Evolutionary conservation across 164 flowering plant species (phyloP).

Genomic region (Chloranthus sessilifolius): DNA sequence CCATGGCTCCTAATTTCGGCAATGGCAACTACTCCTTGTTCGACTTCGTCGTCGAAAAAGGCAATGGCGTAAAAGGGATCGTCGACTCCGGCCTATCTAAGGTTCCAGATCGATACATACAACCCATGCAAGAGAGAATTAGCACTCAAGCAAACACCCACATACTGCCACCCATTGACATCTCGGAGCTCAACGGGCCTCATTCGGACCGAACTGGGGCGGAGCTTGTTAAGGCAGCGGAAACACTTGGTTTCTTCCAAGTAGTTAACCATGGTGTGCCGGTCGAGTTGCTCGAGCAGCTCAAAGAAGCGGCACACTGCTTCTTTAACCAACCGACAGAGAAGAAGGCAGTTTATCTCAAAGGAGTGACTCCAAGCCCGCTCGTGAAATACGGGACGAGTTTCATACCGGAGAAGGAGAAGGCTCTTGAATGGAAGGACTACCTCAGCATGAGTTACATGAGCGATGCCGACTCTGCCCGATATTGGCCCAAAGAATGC

Average conservation of each 20-base stretch:
- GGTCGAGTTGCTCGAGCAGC: slow-evolving; percentile 27
- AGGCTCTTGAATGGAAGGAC: slow-evolving; percentile 47
- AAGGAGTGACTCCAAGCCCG: slow-evolving; percentile 27
- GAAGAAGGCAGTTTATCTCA: slow-evolving; percentile 28
- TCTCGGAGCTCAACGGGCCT: slow-evolving; percentile 29
- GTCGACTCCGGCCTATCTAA: slow-evolving; percentile 24
- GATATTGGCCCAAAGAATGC: slow-evolving; percentile 36
- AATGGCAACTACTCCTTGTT: slow-evolving; percentile 18
- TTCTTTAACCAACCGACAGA: slow-evolving; percentile 30
- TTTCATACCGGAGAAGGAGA: slow-evolving; percentile 42
- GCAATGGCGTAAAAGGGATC: slow-evolving; percentile 42
- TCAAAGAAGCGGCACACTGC: slow-evolving; percentile 25
- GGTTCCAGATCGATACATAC: slow-evolving; percentile 30
- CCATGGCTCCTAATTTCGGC: slow-evolving; percentile 21
- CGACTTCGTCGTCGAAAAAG: slow-evolving; percentile 31
- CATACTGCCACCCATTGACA: slow-evolving; percentile 21
- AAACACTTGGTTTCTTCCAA: too few species aligned
- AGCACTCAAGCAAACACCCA: slow-evolving; percentile 1
- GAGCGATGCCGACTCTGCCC: slow-evolving; percentile 31
- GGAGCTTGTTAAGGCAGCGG: slow-evolving; percentile 23
- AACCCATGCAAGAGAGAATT: slow-evolving; percentile 29
- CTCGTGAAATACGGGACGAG: slow-evolving; percentile 36
- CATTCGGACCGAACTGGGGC: slow-evolving; percentile 21
- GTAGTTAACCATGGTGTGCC: too few species aligned
- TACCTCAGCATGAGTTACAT: slow-evolving; percentile 31